These are phyloP conservation scores for Leucosporidium creatinivorum DNA, from an alignment of 768 basidiomycete genomes.

Conservation along the genomic window DNA sequence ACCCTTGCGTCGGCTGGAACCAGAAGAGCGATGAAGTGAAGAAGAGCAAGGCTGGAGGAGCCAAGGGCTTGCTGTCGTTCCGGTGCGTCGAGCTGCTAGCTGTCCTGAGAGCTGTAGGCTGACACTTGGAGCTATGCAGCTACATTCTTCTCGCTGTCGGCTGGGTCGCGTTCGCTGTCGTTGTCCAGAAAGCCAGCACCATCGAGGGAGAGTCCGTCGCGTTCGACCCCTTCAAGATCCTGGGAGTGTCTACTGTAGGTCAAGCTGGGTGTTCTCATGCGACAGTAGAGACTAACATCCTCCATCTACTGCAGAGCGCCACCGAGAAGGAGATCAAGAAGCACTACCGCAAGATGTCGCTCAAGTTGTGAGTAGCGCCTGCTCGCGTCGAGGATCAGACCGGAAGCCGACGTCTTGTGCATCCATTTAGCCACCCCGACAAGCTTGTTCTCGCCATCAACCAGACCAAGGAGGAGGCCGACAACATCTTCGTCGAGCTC, in stretches of 20 bases:
- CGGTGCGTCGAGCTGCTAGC: neutral
- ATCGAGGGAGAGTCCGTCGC: conserved; percentile 55
- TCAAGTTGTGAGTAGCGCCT: conserved; percentile 58
- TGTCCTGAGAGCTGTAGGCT: neutral
- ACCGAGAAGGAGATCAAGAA: conserved; percentile 90
- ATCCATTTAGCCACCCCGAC: conserved; percentile 75
- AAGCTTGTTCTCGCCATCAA: conserved; percentile 79
- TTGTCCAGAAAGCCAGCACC: conserved; percentile 35
- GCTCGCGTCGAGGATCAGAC: neutral
- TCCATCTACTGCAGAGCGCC: conserved; percentile 47
- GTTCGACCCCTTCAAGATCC: conserved; percentile 91
- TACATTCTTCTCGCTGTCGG: conserved; percentile 46
- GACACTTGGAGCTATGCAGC: conserved; percentile 38
- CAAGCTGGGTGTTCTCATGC: conserved; percentile 22
- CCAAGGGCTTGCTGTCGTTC: conserved; percentile 14
- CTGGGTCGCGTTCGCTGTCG: conserved; percentile 26
- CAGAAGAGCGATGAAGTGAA: conserved; percentile 22
- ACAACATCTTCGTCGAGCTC: conserved; percentile 76
- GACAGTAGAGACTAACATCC: conserved; percentile 3
- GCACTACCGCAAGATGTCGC: conserved; percentile 84
- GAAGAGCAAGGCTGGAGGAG: neutral
- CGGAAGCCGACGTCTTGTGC: neutral
- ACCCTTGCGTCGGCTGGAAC: conserved; percentile 31
- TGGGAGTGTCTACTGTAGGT: conserved; percentile 64
- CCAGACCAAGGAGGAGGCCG: conserved; percentile 76